Base-by-base conservation (phyloP, 371 early-diverging fungal species). In the Mucor irregularis region DNA sequence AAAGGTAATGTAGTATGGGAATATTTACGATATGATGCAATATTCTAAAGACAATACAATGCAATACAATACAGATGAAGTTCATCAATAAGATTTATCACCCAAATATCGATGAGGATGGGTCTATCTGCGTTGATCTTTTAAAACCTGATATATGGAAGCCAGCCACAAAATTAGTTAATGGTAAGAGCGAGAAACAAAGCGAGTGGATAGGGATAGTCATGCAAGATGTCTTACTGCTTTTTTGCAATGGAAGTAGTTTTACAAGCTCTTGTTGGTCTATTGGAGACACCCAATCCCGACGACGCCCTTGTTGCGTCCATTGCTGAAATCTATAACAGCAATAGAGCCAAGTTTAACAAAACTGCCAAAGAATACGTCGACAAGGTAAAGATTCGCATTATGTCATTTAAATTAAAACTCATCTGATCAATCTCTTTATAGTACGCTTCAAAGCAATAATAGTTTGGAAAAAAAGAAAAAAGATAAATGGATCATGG, bases 111-210 rank as follows among this genome's bases (percentile, higher is more conserved):
- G 93, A 94, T 62, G 89, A 90, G 45, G 87, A 90, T 52, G 94
- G 94, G 0, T 76, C 89, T 5, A 90, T 88, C 50, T 88, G 88
- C 58, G 73, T 91, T 30, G 90, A 90, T 46, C 68, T 93, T 39
- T 71, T 97, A 37, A 94, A 95, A 68, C 71, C 82, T 6, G 93
- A 93, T 58, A 84, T 85, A n/a, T 97, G 98, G 98, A 94, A 92
- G 54, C 95, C 96, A 31, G 91, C 95, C 6, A 87, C 90, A 5
- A 90, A 86, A 29, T 67, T 94, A 17, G 68, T 62, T 22, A 86
- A 90, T 67, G 74, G 74, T 78, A 73, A 48, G 21, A 28, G 2
- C 29, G 5, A 4, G 17, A 29, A 37, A 11, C 17, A 26, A 11
- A 9, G 21, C n/a, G n/a, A n/a, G n/a, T n/a, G n/a, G n/a, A n/a